Evolutionary conservation across 805 yeast species (phyloP), one percentile per base, ranked within the genome.

Genomic region (Hanseniaspora guilliermondii): DNA sequence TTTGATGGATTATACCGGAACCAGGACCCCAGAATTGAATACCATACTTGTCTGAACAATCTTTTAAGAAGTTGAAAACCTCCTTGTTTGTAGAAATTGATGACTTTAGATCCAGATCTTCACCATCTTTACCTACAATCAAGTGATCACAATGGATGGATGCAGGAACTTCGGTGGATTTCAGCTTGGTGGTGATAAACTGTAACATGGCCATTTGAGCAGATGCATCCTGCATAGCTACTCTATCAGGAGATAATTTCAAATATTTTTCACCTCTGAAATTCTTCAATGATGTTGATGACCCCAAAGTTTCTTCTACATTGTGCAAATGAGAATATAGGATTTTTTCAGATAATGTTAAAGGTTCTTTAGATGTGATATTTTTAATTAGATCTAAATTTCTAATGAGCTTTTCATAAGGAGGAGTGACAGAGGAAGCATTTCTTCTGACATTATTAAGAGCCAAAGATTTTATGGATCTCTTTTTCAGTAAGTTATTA

Each of bases 21-120:
- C 98, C 98, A 55, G 98, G 98, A 35, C 93, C 94, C 98, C 98
- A 93, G 76, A 93, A 93, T 69, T 89, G 96, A 62, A 93, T 89
- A 65, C 96, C 95, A 71, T 89, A 93, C 69, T 87, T 88, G 62
- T 85, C 87, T 63, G 95, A 93, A 70, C 97, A 91, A 58, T 88
- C 78, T 65, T 87, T 85, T 65, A 93, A 76, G 76, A 93, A 93
- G 69, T 89, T 95, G 69, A 89, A 93, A 45, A 93, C 98, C 70
- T 93, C 98, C 67, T 84, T 82, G 77, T 93, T 93, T 57, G 89
- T 80, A 25, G 82, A 80, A 56, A 87, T 80, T 55, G 97, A 91
- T 57, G 82, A 73, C 57, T 76, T 76, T 70, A 93, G 77, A 73
- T 93, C 98, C 58, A 74, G 72, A 25, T 81, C 82, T 59, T 95